Percentiles rank a stretch among this genome's conserved stretches.
These are phyloP conservation scores for Chaetomiaceae sp. DNA, from an alignment of 2,329 filamentous ascomycete genomes.

Conservation along the genomic window DNA sequence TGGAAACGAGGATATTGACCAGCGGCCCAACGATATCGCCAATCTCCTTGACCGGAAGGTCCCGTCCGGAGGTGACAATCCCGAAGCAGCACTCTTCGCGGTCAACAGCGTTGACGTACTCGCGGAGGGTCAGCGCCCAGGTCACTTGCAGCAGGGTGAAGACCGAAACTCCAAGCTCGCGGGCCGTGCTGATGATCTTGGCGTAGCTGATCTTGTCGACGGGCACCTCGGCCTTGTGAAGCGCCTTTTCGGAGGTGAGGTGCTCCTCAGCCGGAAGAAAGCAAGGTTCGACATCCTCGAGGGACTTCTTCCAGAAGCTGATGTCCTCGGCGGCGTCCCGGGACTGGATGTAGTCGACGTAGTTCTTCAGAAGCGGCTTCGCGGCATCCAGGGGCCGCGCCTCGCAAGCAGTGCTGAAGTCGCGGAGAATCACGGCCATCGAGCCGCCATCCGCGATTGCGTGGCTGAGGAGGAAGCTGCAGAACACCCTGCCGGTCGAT, in stretches of 20 bases:
- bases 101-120: slow-evolving; percentile 8
- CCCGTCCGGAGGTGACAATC: slow-evolving; percentile 13
- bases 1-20: slow-evolving; percentile 14
- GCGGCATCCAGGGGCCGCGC: neutral
- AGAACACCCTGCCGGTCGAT: slow-evolving; percentile 5
- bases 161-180: slow-evolving; percentile 6
- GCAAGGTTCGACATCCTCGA: slow-evolving; percentile 10
- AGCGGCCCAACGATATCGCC: slow-evolving; percentile 9
- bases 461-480: slow-evolving; percentile 11
- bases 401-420: slow-evolving; percentile 8
- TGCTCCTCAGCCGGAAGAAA: slow-evolving; percentile 3
- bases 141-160: slow-evolving; percentile 13
- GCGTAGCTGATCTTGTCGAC: slow-evolving; percentile 4
- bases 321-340: slow-evolving; percentile 3
- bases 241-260: neutral
- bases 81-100: slow-evolving; percentile 12
- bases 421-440: slow-evolving; percentile 10
- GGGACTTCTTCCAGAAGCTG: slow-evolving; percentile 12
- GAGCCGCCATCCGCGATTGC: slow-evolving; percentile 10
- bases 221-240: slow-evolving; percentile 1
- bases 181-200: slow-evolving; percentile 1
- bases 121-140: slow-evolving; percentile 12
- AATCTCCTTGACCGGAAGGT: slow-evolving; percentile 9
- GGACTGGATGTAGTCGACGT: slow-evolving; percentile 8
- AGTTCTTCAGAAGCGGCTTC: slow-evolving; percentile 7